Evolutionary conservation across 345 rosid genomes (phyloP).

Genomic region (Reutealis trisperma): DNA sequence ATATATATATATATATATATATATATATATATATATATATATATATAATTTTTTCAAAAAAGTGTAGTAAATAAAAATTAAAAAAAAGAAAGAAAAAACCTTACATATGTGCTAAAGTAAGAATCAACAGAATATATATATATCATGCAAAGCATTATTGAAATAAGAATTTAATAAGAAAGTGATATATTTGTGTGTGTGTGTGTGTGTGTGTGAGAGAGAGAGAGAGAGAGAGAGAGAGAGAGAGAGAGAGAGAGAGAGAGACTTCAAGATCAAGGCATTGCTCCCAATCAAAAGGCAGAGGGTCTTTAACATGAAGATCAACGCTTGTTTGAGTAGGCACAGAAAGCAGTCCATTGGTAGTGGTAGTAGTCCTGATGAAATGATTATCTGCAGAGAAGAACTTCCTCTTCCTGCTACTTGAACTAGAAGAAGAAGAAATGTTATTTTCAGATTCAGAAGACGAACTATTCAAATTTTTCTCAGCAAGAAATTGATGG

Average conservation of each 20-base stretch:
- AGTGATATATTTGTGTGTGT: too few relatives aligned
- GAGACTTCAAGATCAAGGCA: slow-evolving; percentile 53
- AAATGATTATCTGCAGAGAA: slow-evolving; percentile 13
- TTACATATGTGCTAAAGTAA: too few relatives aligned
- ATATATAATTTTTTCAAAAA: background rate
- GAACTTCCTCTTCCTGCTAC: slow-evolving; percentile 43
- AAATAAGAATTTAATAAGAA: background rate
- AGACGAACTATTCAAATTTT: slow-evolving; percentile 23
- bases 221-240: slow-evolving; percentile 9
- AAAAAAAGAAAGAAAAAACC: too few relatives aligned
- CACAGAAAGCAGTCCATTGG: background rate
- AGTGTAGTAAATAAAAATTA: too few relatives aligned
- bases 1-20: too few relatives aligned
- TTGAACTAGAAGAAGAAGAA: slow-evolving; percentile 7
- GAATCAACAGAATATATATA: background rate
- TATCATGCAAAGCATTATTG: background rate
- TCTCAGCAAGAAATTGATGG: too few relatives aligned
- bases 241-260: background rate
- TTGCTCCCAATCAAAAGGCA: slow-evolving; percentile 56
- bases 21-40: background rate
- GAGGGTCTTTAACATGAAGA: slow-evolving; percentile 43
- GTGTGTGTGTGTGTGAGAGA: too few relatives aligned
- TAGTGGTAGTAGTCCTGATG: slow-evolving; percentile 1
- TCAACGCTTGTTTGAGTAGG: slow-evolving; percentile 37
- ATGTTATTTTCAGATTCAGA: slow-evolving; percentile 33